Evolutionary conservation across 192 early-diverging fungal species (phyloP).

Genomic region (Gryganskiella cystojenkinii): DNA sequence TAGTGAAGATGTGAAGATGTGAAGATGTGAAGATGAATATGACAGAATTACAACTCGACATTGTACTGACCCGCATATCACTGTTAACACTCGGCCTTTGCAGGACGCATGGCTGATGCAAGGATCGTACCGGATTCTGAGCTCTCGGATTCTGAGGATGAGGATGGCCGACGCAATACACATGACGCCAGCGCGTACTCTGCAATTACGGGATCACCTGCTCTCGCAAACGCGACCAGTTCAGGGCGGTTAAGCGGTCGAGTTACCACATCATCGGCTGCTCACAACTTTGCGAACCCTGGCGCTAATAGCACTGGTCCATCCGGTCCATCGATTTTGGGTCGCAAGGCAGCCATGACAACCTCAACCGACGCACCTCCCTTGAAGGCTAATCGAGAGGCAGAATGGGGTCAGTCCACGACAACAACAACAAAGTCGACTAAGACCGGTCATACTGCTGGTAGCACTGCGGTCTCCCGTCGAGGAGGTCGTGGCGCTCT

Average conservation of each 20-base stretch:
- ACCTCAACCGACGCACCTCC: conserved; percentile 1
- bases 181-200: conserved; percentile 40
- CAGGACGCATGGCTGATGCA: conserved; percentile 70
- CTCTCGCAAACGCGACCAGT: conserved; percentile 1
- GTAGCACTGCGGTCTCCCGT: conserved; percentile 1
- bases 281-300: conserved; percentile 40
- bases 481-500: conserved; percentile 7
- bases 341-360: conserved; percentile 24
- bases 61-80: neutral
- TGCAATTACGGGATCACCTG: conserved; percentile 23
- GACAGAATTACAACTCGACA: neutral
- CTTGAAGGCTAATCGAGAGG: conserved; percentile 23
- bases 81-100: neutral
- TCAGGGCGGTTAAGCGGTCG: conserved; percentile 38
- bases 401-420: conserved; percentile 22
- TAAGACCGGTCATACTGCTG: conserved; percentile 7
- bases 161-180: conserved; percentile 56
- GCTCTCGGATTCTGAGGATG: conserved; percentile 83
- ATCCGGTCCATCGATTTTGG: neutral
- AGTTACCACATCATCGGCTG: conserved; percentile 26
- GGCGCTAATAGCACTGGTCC: conserved; percentile 11
- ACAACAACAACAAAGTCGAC: conserved; percentile 14
- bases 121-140: conserved; percentile 77
- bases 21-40: neutral
- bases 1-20: neutral